These are phyloP conservation scores for Potentilla sterilis DNA, from an alignment of 306 rosid species.

Conservation along the genomic window DNA sequence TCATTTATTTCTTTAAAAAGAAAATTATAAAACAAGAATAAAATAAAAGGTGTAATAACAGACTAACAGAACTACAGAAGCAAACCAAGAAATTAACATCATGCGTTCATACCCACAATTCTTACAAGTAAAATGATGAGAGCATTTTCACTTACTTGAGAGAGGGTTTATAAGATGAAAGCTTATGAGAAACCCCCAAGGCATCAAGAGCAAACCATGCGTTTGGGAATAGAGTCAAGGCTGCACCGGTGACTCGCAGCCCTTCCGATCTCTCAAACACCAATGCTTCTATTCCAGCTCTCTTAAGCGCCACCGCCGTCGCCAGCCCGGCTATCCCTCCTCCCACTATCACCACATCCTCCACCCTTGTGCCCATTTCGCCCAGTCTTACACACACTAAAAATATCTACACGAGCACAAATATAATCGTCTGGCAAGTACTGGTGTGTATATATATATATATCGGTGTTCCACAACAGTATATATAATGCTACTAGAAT, in stretches of 20 bases:
- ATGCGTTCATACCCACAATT: no score
- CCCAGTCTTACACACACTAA: neutral
- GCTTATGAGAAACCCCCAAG: conserved; percentile 10
- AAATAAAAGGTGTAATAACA: no score
- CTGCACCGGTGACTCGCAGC: neutral
- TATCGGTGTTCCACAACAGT: no score
- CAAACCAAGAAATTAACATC: no score
- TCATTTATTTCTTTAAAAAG: neutral
- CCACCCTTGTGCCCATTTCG: neutral
- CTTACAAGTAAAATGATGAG: no score
- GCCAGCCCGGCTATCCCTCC: conserved; percentile 26
- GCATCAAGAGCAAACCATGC: conserved; percentile 22
- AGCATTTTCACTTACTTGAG: neutral
- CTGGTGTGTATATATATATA: no score
- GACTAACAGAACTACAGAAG: no score
- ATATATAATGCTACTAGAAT: no score
- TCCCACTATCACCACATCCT: conserved; percentile 24
- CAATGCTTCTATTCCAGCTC: conserved; percentile 15
- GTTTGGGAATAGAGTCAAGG: conserved; percentile 17
- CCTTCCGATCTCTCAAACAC: conserved; percentile 18
- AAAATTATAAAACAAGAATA: neutral
- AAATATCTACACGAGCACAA: no score
- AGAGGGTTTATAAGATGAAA: neutral
- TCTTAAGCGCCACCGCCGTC: conserved; percentile 20
- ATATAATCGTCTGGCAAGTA: no score